A percentile compares a stretch with the other conserved stretches of the same genome.
These are phyloP conservation scores for Zygoascus bituminiphila DNA, from an alignment of 805 yeast genomes.

Conservation along the genomic window DNA sequence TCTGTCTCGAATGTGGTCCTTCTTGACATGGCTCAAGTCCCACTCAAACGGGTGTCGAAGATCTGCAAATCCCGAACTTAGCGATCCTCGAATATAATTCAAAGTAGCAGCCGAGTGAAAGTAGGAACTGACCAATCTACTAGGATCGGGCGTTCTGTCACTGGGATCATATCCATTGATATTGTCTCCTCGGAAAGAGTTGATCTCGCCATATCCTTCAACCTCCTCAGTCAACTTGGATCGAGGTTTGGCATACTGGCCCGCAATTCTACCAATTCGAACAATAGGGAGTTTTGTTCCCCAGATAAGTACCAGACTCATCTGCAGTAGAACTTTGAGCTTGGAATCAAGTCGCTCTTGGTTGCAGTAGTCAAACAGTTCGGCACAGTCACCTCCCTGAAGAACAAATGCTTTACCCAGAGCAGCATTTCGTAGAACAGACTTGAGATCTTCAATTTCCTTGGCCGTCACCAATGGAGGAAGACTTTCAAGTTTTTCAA, in stretches of 20 bases:
- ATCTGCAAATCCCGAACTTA: conserved; percentile 35
- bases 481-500: conserved; percentile 34
- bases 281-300: conserved; percentile 34
- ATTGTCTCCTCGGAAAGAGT: conserved; percentile 37
- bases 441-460: conserved; percentile 31
- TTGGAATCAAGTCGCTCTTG: conserved; percentile 33
- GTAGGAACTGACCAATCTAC: conserved; percentile 34
- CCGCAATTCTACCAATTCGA: conserved; percentile 37
- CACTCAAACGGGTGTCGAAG: conserved; percentile 33
- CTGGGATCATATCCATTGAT: conserved; percentile 34
- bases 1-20: conserved; percentile 30
- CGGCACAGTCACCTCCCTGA: conserved; percentile 41
- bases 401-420: conserved; percentile 36
- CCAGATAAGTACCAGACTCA: conserved; percentile 38
- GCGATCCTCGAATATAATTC: conserved; percentile 31
- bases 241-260: conserved; percentile 39
- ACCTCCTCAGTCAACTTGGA: conserved; percentile 36
- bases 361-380: conserved; percentile 36
- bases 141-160: conserved; percentile 35
- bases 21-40: conserved; percentile 35
- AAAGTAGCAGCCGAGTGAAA: conserved; percentile 39
- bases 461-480: conserved; percentile 36
- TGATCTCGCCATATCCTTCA: conserved; percentile 32
- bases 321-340: conserved; percentile 35
- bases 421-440: conserved; percentile 33